Percentiles rank a stretch among this genome's conserved stretches.
Conservation (phyloP, 1,139 yeast genomes). For the Blastobotrys buckinghamii region DNA sequence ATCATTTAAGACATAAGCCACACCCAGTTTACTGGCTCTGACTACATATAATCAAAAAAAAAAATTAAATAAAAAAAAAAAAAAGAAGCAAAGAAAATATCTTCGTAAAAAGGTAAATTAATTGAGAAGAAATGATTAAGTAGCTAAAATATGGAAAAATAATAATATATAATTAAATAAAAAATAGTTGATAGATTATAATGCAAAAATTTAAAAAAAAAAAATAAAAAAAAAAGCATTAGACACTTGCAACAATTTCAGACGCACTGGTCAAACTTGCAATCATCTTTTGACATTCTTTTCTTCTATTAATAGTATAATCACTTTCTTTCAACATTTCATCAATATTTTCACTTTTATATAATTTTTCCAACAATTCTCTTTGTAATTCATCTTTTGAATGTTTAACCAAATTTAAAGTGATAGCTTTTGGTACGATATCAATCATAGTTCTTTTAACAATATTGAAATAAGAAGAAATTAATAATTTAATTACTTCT, state of each 20-base stretch:
- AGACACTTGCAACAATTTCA: constrained; percentile 85
- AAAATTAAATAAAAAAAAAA: too few relatives aligned
- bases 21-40: too few relatives aligned
- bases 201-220: neutral
- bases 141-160: too few relatives aligned
- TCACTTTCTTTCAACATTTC: constrained; percentile 90
- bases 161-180: neutral
- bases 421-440: constrained; percentile 88
- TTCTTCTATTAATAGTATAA: constrained; percentile 86
- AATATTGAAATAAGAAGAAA: constrained; percentile 82
- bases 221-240: neutral
- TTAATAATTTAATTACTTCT: constrained; percentile 88
- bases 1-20: too few relatives aligned
- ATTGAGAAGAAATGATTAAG: too few relatives aligned
- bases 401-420: constrained; percentile 80
- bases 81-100: too few relatives aligned
- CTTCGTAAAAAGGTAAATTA: too few relatives aligned
- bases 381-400: constrained; percentile 88
- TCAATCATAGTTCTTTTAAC: constrained; percentile 93
- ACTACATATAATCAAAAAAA: too few relatives aligned
- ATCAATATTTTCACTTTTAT: constrained; percentile 66
- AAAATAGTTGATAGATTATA: neutral
- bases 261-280: constrained; percentile 84
- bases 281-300: constrained; percentile 92
- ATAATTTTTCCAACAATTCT: constrained; percentile 80